phyloP scores from a whole-genome alignment of 371 early-diverging fungal genomes.

The Mucor circinelloides region DNA sequence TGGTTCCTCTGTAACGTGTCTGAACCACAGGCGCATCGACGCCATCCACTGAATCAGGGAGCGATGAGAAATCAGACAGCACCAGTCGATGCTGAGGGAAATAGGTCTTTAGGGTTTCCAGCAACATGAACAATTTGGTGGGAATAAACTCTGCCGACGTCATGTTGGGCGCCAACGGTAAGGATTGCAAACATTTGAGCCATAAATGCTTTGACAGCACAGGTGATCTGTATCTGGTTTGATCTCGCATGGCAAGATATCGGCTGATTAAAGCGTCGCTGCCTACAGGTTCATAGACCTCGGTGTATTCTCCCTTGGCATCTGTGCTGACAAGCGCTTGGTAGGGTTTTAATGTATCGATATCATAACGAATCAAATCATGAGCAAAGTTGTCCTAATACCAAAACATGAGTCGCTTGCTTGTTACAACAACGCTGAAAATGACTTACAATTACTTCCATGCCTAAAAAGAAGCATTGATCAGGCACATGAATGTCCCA shows the following conservation, averaged over 20 bases:
- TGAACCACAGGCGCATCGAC: conserved; percentile 88
- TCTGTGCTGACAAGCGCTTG: conserved; percentile 82
- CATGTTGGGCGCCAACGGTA: conserved; percentile 88
- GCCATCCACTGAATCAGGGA: conserved; percentile 78
- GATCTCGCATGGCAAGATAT: conserved; percentile 53
- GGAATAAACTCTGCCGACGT: conserved; percentile 85
- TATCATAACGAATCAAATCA: conserved; percentile 86
- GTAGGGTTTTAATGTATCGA: conserved; percentile 59
- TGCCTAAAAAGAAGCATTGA: conserved; percentile 86
- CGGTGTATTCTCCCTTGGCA: conserved; percentile 74
- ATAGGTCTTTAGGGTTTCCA: conserved; percentile 64
- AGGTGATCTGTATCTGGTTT: conserved; percentile 63
- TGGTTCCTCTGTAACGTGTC: conserved; percentile 77
- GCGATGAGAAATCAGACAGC: conserved; percentile 76
- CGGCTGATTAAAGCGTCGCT: conserved; percentile 70
- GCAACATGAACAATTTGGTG: conserved; percentile 69
- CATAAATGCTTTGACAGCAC: conserved; percentile 55
- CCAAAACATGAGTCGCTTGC: neutral
- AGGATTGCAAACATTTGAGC: conserved; percentile 53
- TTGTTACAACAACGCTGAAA: neutral
- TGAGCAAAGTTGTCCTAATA: conserved; percentile 87
- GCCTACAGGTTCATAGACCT: conserved; percentile 73
- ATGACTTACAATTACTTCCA: conserved; percentile 77
- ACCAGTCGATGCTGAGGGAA: conserved; percentile 87
- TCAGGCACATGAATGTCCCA: conserved; percentile 70